These are phyloP conservation scores for Fomitopsis palustris DNA, from an alignment of 1,284 basidiomycete species.

Conservation along the genomic window DNA sequence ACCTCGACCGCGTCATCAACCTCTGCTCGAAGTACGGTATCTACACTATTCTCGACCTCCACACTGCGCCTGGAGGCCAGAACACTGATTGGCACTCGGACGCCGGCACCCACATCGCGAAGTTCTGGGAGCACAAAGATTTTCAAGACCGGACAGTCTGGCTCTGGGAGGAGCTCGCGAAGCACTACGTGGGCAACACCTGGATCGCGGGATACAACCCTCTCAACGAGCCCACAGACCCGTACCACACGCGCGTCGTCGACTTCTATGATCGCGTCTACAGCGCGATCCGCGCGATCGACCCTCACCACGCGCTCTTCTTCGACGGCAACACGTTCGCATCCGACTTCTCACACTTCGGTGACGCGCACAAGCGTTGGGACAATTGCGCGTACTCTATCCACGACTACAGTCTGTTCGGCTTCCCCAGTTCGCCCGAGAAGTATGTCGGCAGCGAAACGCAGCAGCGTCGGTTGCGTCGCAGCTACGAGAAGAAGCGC, in stretches of 20 bases:
- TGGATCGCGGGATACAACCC: conserved; percentile 76
- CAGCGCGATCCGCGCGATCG: conserved; percentile 62
- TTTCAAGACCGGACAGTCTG: conserved; percentile 70
- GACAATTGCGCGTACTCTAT: conserved; percentile 71
- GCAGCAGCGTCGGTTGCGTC: conserved; percentile 48
- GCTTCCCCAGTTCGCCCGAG: conserved; percentile 67
- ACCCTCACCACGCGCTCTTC: conserved; percentile 62
- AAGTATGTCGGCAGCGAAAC: conserved; percentile 48
- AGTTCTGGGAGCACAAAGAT: conserved; percentile 74
- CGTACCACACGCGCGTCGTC: conserved; percentile 47
- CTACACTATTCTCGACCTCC: conserved; percentile 61
- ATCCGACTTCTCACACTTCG: conserved; percentile 70
- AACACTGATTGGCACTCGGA: conserved; percentile 56
- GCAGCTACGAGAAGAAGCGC: conserved; percentile 64
- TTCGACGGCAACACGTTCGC: conserved; percentile 75
- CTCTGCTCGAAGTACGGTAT: conserved; percentile 57
- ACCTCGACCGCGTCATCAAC: conserved; percentile 57
- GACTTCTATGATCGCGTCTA: conserved; percentile 62
- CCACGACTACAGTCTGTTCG: conserved; percentile 71
- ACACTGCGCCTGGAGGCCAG: conserved; percentile 59
- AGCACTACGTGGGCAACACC: conserved; percentile 43
- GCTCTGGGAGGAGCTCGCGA: conserved; percentile 69
- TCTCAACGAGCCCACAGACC: conserved; percentile 75
- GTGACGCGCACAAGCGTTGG: conserved; percentile 52
- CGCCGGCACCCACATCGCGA: conserved; percentile 48